Conservation (phyloP, 2,329 filamentous ascomycete genomes). For the Zymoseptoria passerinii region DNA sequence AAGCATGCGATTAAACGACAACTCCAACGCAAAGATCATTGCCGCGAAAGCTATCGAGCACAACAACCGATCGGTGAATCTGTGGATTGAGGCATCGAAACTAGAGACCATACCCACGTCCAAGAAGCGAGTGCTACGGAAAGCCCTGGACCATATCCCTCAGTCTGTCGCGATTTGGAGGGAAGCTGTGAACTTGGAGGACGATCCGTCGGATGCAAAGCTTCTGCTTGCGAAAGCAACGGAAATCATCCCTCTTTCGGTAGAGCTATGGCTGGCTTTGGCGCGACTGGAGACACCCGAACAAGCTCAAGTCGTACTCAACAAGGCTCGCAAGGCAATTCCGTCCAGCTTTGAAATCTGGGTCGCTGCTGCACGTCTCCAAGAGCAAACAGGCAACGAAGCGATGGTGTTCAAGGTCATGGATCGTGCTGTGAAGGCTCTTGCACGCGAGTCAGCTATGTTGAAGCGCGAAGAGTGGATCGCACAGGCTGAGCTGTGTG, state of each 20-base stretch:
- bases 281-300: slow-evolving; percentile 82
- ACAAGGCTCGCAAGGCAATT: slow-evolving; percentile 86
- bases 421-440: slow-evolving; percentile 81
- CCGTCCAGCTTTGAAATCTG: slow-evolving; percentile 93
- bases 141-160: slow-evolving; percentile 84
- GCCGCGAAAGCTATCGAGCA: slow-evolving; percentile 87
- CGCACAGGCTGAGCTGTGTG: slow-evolving; percentile 84
- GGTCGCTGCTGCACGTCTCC: slow-evolving; percentile 85
- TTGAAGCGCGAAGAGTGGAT: slow-evolving; percentile 97
- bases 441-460: slow-evolving; percentile 91
- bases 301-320: slow-evolving; percentile 89
- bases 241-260: slow-evolving; percentile 85
- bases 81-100: slow-evolving; percentile 95
- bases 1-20: slow-evolving; percentile 82
- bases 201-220: slow-evolving; percentile 78
- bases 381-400: slow-evolving; percentile 78
- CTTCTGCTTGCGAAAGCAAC: slow-evolving; percentile 89
- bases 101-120: slow-evolving; percentile 73
- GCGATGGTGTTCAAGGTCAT: slow-evolving; percentile 75
- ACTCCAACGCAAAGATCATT: slow-evolving; percentile 90
- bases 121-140: slow-evolving; percentile 86
- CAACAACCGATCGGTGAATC: slow-evolving; percentile 75
- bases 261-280: slow-evolving; percentile 90
- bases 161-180: slow-evolving; percentile 98
- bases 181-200: slow-evolving; percentile 89